Evolutionary conservation across 495 filamentous ascomycete genomes (phyloP), one percentile per base, ranked within the genome.

Genomic region (Tuber aestivum): DNA sequence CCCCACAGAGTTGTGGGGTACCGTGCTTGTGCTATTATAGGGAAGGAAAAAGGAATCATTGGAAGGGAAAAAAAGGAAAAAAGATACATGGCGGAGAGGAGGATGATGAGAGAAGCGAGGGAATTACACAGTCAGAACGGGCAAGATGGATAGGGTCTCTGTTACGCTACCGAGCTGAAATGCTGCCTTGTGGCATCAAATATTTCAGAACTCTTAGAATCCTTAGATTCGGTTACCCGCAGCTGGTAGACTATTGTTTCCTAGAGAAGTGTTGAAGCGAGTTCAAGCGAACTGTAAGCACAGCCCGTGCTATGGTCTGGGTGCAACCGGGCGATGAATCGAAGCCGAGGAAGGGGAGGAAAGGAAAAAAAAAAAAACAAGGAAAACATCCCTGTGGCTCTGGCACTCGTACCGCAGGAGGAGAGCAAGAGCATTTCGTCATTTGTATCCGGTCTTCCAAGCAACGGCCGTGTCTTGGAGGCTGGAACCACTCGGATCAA

Each of bases 401-500:
- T 20, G 27, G 32, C 12, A 61, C 3, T 7, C 7, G 7, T 40
- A 40, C 38, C 3, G 38, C 38, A 0, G 50, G n/a, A n/a, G 50
- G n/a, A 27, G 27, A 27, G 50, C 10, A 3, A 14, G 50, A 32
- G 50, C 14, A 65, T 65, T 65, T 65, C 56, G 56, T 65, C 56
- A 65, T 65, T 65, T 35, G 56, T 65, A 27, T 65, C 27, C 27
- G 32, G 50, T 61, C 1, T 14, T 32, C 10, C 32, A 27, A 65
- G 56, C 56, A 65, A 65, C 27, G 56, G 27, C 27, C 27, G 27
- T 65, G 56, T 27, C 56, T 35, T 65, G 4, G 32, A 35, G 56
- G 56, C 56, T 65, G 56, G 56, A 65, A 65, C 56, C 56, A 65
- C 27, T 65, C 56, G 56, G 56, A 65, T 65, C 56, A 65, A 27